Conservation (phyloP, 2,329 filamentous ascomycete species). For the Nothopassalora personata region DNA sequence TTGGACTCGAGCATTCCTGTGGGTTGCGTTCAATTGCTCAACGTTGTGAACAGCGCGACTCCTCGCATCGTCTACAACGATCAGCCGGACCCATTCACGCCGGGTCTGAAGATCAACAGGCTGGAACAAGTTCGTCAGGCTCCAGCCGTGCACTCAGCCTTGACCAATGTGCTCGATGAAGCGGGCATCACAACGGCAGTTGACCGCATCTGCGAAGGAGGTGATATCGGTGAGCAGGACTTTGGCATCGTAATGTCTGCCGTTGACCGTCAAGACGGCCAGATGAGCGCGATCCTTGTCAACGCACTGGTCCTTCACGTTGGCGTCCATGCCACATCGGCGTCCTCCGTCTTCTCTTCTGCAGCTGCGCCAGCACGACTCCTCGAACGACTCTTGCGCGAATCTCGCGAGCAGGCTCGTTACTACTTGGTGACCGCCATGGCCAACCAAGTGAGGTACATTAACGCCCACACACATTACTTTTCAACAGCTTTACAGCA, state of each 20-base stretch:
- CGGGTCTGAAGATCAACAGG: slow-evolving; percentile 69
- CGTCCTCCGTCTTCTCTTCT: slow-evolving; percentile 58
- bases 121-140: slow-evolving; percentile 67
- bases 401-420: slow-evolving; percentile 68
- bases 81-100: slow-evolving; percentile 66
- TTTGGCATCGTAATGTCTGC: slow-evolving; percentile 71
- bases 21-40: slow-evolving; percentile 81
- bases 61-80: slow-evolving; percentile 61
- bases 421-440: slow-evolving; percentile 82
- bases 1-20: slow-evolving; percentile 76
- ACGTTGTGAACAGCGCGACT: slow-evolving; percentile 78
- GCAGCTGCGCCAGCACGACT: slow-evolving; percentile 64
- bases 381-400: slow-evolving; percentile 70
- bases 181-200: slow-evolving; percentile 51
- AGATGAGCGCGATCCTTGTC: slow-evolving; percentile 53
- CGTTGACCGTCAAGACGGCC: slow-evolving; percentile 52
- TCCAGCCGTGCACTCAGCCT: slow-evolving; percentile 61
- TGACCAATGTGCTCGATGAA: slow-evolving; percentile 46
- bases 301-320: slow-evolving; percentile 81
- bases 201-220: slow-evolving; percentile 43
- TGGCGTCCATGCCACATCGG: slow-evolving; percentile 63
- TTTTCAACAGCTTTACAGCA: slow-evolving; percentile 82
- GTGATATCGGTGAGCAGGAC: slow-evolving; percentile 60
- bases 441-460: slow-evolving; percentile 85
- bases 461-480: slow-evolving; percentile 85